Base-by-base conservation (phyloP, 2,329 filamentous ascomycete species). In the Reticulascus tulasneorum region DNA sequence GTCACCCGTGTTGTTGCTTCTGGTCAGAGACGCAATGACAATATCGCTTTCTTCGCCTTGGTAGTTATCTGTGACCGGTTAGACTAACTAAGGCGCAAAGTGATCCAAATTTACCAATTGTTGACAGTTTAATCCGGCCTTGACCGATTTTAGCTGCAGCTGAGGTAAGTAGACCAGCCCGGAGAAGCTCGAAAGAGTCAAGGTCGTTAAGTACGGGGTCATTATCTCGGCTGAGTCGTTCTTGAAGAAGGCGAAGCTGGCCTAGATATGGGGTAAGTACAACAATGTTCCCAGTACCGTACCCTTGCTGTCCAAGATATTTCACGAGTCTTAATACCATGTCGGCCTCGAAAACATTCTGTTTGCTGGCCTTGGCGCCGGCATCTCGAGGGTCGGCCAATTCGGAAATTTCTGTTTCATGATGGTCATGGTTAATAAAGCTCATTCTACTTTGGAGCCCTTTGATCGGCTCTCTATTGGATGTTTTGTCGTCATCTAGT, bases 21-120 rank as follows among this genome's bases (percentile, higher is more conserved):
- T 64, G 0, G 82, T 86, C 9, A 89, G 55, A 0, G 79, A 83
- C 0, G 66, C 75, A 7, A 90, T 72, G 0, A 88, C 79, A 12
- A 90, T 82, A 2, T 88, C 77, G 23, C 76, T 79, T 45, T 90
- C 84, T 49, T 89, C 84, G 2, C 85, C 84, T 53, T 89, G 85
- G 38, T 84, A 90, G 42, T 89, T 89, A 43, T 89, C 84, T 82
- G 11, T 10, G 20, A 8, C 8, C 21, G 12, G 19, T n/a, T 21
- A 13, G 11, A 2, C 5, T 11, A 16, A 9, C 15, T 15, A 20
- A 21, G 23, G 8, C 4, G 6, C 22, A 27, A 7, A n/a, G 16
- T 34, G 23, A 7, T 5, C 1, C 20, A 17, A 20, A 52, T 73
- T 53, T 58, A 84, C 80, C 81, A 33, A 89, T 83, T 0, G 84